A percentile compares a stretch with the other conserved stretches of the same genome.
Conservation (phyloP, 306 rosid species). For the Glycyrrhiza uralensis region DNA sequence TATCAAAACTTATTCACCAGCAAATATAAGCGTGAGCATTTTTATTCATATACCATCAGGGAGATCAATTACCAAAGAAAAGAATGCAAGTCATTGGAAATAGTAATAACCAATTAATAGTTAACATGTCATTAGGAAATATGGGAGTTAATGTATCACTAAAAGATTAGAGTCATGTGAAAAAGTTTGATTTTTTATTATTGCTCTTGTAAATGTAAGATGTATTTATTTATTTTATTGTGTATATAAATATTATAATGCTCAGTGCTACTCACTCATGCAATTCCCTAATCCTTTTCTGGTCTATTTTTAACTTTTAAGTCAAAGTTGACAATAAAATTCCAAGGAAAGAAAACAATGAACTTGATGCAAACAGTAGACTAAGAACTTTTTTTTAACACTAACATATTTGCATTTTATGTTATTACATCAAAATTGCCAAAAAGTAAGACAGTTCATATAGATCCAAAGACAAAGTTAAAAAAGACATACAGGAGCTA, state of each 20-base stretch:
- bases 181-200: not conserved
- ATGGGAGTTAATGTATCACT: not conserved
- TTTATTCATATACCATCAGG: not conserved
- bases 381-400: not conserved
- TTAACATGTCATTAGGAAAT: not conserved
- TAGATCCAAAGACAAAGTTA: not conserved
- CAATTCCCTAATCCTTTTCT: not conserved
- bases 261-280: not conserved
- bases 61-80: not conserved
- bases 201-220: not conserved
- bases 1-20: not conserved
- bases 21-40: not conserved
- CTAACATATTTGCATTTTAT: not conserved
- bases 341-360: not conserved
- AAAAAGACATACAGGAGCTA: not conserved
- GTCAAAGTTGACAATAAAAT: slow-evolving; percentile 6
- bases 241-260: not conserved
- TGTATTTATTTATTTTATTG: not conserved
- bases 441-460: not conserved
- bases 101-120: not conserved
- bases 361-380: not conserved
- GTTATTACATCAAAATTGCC: not conserved
- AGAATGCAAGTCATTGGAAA: not conserved
- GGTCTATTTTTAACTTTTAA: not conserved
- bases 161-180: not conserved